Conservation (phyloP, 768 basidiomycete species). For the Mycena galericulata region DNA sequence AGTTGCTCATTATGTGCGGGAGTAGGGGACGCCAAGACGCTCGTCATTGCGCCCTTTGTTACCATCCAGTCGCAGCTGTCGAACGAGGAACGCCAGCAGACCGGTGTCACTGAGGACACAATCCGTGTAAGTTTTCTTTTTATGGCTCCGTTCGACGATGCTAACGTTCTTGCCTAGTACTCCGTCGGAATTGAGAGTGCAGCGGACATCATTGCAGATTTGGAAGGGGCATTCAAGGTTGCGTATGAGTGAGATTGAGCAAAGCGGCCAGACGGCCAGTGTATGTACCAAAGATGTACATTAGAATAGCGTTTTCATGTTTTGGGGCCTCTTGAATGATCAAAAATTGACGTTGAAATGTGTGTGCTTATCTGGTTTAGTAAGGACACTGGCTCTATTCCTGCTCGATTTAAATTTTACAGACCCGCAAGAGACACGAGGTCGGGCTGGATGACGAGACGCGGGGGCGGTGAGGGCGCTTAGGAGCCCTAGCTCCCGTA, state of each 20-base stretch:
- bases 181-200: constrained; percentile 58
- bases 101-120: constrained; percentile 67
- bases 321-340: neutral
- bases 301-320: neutral
- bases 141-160: neutral
- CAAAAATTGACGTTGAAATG: too few species aligned
- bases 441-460: too few species aligned
- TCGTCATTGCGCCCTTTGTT: constrained; percentile 68
- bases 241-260: constrained; percentile 28
- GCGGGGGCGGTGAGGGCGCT: too few species aligned
- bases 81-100: constrained; percentile 57
- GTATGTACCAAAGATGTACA: neutral
- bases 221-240: constrained; percentile 52
- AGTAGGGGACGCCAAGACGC: constrained; percentile 65
- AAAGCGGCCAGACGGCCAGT: neutral
- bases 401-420: too few species aligned
- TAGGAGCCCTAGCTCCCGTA: too few species aligned
- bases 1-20: neutral
- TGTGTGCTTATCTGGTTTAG: too few species aligned
- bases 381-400: too few species aligned
- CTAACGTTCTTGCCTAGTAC: constrained; percentile 41
- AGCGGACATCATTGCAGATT: constrained; percentile 61
- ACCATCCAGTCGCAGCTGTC: constrained; percentile 72
- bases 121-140: constrained; percentile 58
- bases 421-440: too few species aligned